Base-by-base conservation (phyloP, 179 eudicot species). In the Corrigiola litoralis region DNA sequence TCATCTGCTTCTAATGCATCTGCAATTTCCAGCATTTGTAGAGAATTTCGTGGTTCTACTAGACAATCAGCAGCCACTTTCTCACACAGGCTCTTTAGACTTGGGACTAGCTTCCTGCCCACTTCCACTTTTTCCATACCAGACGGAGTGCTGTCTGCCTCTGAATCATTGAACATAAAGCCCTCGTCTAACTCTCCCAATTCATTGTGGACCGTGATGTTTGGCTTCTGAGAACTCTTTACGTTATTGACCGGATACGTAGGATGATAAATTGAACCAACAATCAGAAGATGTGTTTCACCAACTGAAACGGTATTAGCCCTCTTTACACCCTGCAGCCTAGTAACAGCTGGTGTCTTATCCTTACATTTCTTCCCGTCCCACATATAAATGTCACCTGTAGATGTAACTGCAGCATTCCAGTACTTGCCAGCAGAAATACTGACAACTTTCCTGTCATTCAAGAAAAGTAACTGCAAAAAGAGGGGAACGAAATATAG, bases 331-430 rank as follows among this genome's bases (percentile, higher is more conserved):
- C 99, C 96, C 79, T 83, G 96, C 61, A 95, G 70, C 66, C 97
- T 75, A 68, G 86, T 80, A 4, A 78, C 70, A 61, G 62, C 52
- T 4, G 92, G 97, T 41, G 82, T 74, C 52, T 81, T 85, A 32
- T 77, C 84, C 73, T 84, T 82, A 47, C 67, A 68, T 66, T 80
- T 80, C 74, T 91, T 95, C 36, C 84, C 90, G 67, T 95, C 99
- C 97, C 97, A 95, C 85, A 74, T 91, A 68, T 82, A 95, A 63
- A 87, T 74, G 58, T 87, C 96, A 60, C 99, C 99, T 2, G 92
- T 81, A 24, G 76, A 75, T 70, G 95, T 79, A 62, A 85, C 95
- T 23, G 89, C 95, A 65, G 96, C 92, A 58, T 81, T 81, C 97
- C 97, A 85, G 70, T 87, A 85, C 72, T 95, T 95, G 25, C 97